phyloP scores from a whole-genome alignment of 2,329 filamentous ascomycete genomes.

The Colletotrichum sp. region DNA sequence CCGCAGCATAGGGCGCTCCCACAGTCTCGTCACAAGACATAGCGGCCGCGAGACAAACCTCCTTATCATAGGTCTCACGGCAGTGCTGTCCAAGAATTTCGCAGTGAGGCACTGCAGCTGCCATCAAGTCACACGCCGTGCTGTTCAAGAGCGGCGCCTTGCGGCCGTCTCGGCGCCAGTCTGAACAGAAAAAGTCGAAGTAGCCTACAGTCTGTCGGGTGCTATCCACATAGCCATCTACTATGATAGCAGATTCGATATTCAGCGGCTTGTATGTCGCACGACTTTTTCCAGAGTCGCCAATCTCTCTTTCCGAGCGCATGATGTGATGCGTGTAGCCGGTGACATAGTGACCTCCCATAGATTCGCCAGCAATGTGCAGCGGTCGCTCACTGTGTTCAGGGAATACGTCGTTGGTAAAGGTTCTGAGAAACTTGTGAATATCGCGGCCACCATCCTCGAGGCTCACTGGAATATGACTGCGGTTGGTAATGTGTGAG shows the following conservation, averaged over 20 bases:
- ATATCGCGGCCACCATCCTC: background rate
- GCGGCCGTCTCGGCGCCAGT: background rate
- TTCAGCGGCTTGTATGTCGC: background rate
- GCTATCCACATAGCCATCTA: background rate
- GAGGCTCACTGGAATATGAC: background rate
- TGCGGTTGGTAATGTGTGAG: background rate
- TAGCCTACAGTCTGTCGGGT: background rate
- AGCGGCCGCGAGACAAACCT: background rate
- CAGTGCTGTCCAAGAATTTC: background rate
- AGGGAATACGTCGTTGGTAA: background rate
- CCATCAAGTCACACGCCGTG: background rate
- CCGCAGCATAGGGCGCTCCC: background rate
- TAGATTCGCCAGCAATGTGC: background rate
- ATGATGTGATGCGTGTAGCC: background rate
- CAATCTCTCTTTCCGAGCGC: background rate
- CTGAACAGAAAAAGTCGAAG: background rate
- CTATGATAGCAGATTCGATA: background rate
- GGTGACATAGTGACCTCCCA: background rate
- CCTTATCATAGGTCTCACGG: background rate
- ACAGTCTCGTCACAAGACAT: background rate
- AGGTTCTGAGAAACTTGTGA: background rate
- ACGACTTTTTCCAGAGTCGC: rapidly evolving
- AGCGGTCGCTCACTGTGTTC: rapidly evolving
- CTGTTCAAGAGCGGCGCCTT: background rate
- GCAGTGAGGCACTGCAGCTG: background rate